Evolutionary conservation across 2,329 filamentous ascomycete species (phyloP), one percentile per base, ranked within the genome.

Genomic region (Corinectria fuckeliana): DNA sequence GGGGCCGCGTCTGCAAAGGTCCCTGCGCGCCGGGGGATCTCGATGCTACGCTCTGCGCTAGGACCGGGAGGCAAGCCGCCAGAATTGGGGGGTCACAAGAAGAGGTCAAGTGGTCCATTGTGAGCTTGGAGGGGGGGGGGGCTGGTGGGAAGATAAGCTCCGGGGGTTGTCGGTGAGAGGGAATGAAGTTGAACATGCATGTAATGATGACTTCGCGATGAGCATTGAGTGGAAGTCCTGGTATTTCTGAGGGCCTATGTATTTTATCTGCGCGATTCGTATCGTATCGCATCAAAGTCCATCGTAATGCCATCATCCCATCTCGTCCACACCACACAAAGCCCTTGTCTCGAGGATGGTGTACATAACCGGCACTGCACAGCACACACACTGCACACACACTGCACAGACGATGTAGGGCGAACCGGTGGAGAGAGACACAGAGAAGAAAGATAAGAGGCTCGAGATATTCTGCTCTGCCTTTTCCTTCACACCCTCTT

Each of bases 121-220:
- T 16, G 36, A 32, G 30, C 11, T 13, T 18, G 50, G n/a, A 2
- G 8, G 26, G 23, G 18, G 21, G 23, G 42, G 20, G 25, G 25
- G 44, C 8, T 16, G 38, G 56, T 50, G 55, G 58, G 63, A 62
- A 57, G 65, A 68, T 68, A 66, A 64, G 65, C 50, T 65, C 63
- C 64, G 61, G 30, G 26, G 9, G 34, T 36, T 42, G 63, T 69
- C 66, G 66, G 66, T 69, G 58, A 67, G 55, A 38, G 23, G 23
- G 26, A 28, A 10, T 28, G 26, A 3, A 7, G 8, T 30, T 2
- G 28, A 30, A 10, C 8, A 10, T 10, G 26, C 8, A 10, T 7
- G 26, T 30, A 13, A 13, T 13, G 28, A 14, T 30, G 28, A 30
- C n/a, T n/a, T n/a, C n/a, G n/a, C n/a, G n/a, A n/a, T n/a, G n/a